Conservation (phyloP, 1,284 basidiomycete genomes). For the Coniferiporia weirii region DNA sequence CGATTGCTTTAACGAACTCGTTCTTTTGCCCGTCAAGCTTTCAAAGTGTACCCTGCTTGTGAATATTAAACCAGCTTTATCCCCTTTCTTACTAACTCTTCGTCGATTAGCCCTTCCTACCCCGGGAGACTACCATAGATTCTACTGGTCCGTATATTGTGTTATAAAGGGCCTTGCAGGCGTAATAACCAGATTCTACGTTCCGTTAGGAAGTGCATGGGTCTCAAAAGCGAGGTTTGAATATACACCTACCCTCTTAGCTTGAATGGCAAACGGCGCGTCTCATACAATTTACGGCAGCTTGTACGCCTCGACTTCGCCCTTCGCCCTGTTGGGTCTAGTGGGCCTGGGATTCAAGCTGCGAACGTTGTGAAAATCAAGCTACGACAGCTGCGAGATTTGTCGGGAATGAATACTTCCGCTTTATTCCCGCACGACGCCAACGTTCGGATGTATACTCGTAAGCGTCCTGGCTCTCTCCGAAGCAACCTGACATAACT, state of each 20-base stretch:
- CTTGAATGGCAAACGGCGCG: neutral
- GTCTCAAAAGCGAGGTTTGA: neutral
- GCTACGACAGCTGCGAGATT: neutral
- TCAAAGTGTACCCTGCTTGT: too few species aligned
- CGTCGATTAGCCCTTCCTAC: too few species aligned
- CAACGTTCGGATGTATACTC: neutral
- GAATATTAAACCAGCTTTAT: too few species aligned
- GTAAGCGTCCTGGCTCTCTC: neutral
- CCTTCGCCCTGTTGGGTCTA: slow-evolving; percentile 5
- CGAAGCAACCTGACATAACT: neutral
- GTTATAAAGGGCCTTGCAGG: neutral
- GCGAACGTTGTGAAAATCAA: neutral
- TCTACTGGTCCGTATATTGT: neutral
- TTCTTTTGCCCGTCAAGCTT: too few species aligned
- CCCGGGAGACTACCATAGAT: neutral
- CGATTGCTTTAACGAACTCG: too few species aligned
- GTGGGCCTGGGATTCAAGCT: slow-evolving; percentile 4
- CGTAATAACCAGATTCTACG: neutral
- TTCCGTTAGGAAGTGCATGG: neutral
- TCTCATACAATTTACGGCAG: neutral
- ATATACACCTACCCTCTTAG: neutral
- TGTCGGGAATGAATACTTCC: slow-evolving; percentile 3
- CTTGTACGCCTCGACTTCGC: slow-evolving; percentile 6
- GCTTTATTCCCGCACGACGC: neutral
- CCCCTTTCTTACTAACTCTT: too few species aligned